Percentiles rank a stretch among this genome's conserved stretches.
Conservation (phyloP, 148 eudicot genomes). For the Rhododendron molle region DNA sequence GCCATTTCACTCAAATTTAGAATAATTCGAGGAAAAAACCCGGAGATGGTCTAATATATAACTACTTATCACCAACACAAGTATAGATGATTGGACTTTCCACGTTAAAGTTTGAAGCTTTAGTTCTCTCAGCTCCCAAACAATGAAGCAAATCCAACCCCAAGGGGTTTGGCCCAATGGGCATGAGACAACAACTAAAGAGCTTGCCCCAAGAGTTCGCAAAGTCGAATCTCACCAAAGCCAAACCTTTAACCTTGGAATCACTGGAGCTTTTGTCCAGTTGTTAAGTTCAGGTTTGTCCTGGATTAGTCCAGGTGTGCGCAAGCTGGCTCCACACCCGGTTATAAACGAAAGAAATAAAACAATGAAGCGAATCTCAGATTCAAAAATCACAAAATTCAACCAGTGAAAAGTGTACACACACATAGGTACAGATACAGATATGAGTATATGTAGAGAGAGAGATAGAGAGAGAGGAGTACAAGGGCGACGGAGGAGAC, state of each 20-base stretch:
- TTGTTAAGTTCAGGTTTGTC: not conserved
- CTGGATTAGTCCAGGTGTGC: not conserved
- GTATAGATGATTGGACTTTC: not conserved
- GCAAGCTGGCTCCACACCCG: not conserved
- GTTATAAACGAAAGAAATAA: no score
- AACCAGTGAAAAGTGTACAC: not conserved
- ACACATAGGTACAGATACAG: not conserved
- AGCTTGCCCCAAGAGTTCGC: not conserved
- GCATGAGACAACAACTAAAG: not conserved
- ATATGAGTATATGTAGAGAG: not conserved
- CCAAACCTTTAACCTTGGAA: not conserved
- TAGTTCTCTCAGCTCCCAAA: slow-evolving; percentile 1
- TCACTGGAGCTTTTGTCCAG: not conserved
- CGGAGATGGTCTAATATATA: not conserved
- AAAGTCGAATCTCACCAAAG: not conserved
- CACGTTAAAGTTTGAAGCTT: not conserved
- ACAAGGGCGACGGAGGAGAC: slow-evolving; percentile 78
- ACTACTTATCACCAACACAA: not conserved
- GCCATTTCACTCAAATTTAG: not conserved
- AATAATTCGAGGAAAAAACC: not conserved
- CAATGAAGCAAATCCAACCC: not conserved
- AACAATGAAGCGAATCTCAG: not conserved
- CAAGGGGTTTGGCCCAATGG: not conserved
- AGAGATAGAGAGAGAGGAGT: not conserved
- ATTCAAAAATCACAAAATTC: not conserved